A percentile compares a stretch with the other conserved stretches of the same genome.
phyloP scores from a whole-genome alignment of 768 basidiomycete species.

The Suillus alpinus region DNA sequence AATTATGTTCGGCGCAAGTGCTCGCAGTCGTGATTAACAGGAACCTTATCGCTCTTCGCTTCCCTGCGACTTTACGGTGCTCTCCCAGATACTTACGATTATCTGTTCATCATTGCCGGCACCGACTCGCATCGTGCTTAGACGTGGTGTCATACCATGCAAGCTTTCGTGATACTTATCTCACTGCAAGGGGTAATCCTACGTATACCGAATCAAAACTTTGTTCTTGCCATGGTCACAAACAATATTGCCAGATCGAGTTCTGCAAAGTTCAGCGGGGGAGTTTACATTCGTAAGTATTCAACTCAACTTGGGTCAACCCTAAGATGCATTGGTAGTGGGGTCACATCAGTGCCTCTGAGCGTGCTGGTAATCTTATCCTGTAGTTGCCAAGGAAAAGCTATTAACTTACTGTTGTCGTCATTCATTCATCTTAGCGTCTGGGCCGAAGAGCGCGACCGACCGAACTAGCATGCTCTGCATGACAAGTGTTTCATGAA shows the following conservation, averaged over 20 bases:
- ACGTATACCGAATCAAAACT: not conserved
- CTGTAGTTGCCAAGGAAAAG: not conserved
- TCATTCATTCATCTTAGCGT: not conserved
- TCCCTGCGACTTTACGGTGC: not conserved
- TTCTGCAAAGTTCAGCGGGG: not conserved
- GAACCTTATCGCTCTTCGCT: not conserved
- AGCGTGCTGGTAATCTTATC: not conserved
- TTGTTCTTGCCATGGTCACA: not conserved
- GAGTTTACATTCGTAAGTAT: not conserved
- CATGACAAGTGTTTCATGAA: not conserved
- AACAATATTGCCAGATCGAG: not conserved
- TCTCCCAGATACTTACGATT: not conserved
- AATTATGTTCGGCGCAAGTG: not conserved
- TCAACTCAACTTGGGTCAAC: not conserved
- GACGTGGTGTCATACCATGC: not conserved
- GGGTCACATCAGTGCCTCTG: not conserved
- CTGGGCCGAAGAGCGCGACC: not conserved
- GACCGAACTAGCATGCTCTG: not conserved
- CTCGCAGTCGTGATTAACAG: not conserved
- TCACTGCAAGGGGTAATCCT: not conserved
- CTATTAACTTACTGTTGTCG: not conserved
- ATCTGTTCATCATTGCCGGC: not conserved
- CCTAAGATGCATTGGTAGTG: not conserved
- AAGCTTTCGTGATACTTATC: not conserved
- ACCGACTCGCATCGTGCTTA: not conserved